Base-by-base conservation (phyloP, 2,329 filamentous ascomycete genomes). In the Ceratocystiopsis brevicomis region DNA sequence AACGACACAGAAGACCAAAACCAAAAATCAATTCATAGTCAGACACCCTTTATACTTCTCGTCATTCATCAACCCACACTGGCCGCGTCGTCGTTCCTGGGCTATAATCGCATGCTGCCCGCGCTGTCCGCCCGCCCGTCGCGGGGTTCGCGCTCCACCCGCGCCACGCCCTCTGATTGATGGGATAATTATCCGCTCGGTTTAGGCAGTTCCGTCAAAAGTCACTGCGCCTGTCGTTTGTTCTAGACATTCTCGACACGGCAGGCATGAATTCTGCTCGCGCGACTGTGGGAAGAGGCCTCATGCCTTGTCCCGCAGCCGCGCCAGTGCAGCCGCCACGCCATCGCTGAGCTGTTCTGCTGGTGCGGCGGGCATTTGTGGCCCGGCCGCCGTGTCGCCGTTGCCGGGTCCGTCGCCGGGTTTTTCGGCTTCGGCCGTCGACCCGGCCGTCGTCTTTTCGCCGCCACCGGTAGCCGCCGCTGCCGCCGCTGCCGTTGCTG, bases 311-410 rank as follows among this genome's bases (percentile, higher is more conserved):
- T 75, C 61, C 44, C 73, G 62, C 19, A 80, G 56, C 49, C 61
- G 75, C 9, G 73, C 73, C 47, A 80, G 53, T 15, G 76, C 76
- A 32, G 71, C 72, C 39, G 74, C 72, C 39, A 80, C 59, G 2
- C 76, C 73, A 39, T 66, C 71, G 47, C 66, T 66, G 6, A 79
- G 57, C 32, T 65, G 57, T 6, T 69, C 63, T 43, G 44, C 63
- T 43, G 44, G 50, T 47, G 12, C 4, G 3, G 33, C 11, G 12
- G 38, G 50, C 48, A 40, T 48, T 44, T 34, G 48, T 38, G 41
- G 50, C 50, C 39, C 13, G 6, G 37, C 37, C 15, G 42, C 35
- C 3, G 42, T 43, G 25, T 33, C 42, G 15, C 42, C 33, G 18
- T 40, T 10, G 41, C 56, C 58, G 44, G n/a, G n/a, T n/a, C 53